Evolutionary conservation across 495 filamentous ascomycete species (phyloP), one percentile per base, ranked within the genome.

Genomic region (Mycothermus thermophilus): DNA sequence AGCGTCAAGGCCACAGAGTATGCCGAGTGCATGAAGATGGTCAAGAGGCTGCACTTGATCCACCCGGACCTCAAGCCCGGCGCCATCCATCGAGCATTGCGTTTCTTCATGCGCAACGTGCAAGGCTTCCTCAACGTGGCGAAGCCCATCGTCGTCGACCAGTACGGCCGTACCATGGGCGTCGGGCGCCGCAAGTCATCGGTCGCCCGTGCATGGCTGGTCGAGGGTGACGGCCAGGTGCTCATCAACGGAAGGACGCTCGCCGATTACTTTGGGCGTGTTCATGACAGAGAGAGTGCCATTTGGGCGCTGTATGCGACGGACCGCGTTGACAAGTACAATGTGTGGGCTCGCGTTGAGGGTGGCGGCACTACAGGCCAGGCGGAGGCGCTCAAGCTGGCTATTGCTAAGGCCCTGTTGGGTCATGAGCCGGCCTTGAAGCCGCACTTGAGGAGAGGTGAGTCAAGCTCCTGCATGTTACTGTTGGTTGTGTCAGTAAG

Each of bases 211-310:
- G 90, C 81, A 8, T 86, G 69, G 51, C 56, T 99, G 12, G 83
- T 96, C 7, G 87, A 96, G 60, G 90, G 90, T 1, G 80, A 82
- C 18, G 90, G 90, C 1, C 78, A 94, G 54, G 77, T 93, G 8
- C 49, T 86, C 41, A 63, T 99, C 42, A 99, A 99, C 59, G 86
- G 85, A 15, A 87, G 83, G 62, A 72, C 65, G 9, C 58, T 99
- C 30, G 66, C 71, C 15, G 71, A 83, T 14, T 72, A 71, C 18
- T 99, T 99, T 55, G 78, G 76, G 19, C 71, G 90, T 17, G 58
- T 96, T 27, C 87, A 96, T 58, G 90, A 99, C 53, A 75, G 90
- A 16, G 92, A 96, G 62, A 95, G 84, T 48, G 90, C 81, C 1
- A 61, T 93, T 7, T 96, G 88, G 88, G 74, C 92, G 4, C 55